phyloP scores from a whole-genome alignment of 768 basidiomycete species.

The Mycena rosella region DNA sequence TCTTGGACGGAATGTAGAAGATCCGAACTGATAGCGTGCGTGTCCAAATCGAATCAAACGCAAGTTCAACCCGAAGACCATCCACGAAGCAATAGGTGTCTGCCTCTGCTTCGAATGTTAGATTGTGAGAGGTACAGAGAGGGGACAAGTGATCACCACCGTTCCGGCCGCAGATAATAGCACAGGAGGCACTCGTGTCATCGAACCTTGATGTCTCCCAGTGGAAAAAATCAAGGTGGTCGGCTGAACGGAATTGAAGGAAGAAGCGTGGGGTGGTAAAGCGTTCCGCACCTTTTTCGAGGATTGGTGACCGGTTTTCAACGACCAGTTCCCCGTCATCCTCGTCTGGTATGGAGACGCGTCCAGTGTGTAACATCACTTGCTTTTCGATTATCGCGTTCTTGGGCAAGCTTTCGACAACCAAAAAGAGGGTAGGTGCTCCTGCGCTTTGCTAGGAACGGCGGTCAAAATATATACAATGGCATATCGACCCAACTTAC shows the following conservation, averaged over 20 bases:
- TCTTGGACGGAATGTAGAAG: constrained; percentile 54
- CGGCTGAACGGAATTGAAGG: constrained; percentile 17
- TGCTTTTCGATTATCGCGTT: constrained; percentile 83
- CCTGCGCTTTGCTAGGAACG: constrained; percentile 35
- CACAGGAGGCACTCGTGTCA: constrained; percentile 55
- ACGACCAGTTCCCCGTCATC: constrained; percentile 60
- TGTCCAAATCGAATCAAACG: constrained; percentile 21
- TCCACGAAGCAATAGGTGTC: neutral
- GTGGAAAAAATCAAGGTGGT: constrained; percentile 42
- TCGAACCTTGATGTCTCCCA: constrained; percentile 66
- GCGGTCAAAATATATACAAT: neutral
- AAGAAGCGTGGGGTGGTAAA: too few species aligned
- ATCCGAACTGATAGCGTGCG: constrained; percentile 58
- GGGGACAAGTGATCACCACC: constrained; percentile 41
- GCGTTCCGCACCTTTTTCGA: constrained; percentile 54
- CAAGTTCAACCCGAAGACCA: constrained; percentile 9
- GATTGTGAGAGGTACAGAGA: neutral
- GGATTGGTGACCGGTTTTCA: constrained; percentile 52
- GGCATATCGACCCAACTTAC: constrained; percentile 16
- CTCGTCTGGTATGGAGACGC: constrained; percentile 59
- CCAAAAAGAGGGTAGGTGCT: constrained; percentile 68
- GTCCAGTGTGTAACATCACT: constrained; percentile 77
- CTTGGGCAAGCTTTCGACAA: constrained; percentile 77
- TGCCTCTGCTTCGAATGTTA: constrained; percentile 8
- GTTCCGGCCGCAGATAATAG: constrained; percentile 59